phyloP scores from a whole-genome alignment of 2,329 filamentous ascomycete genomes.

The Xylogone sp. region DNA sequence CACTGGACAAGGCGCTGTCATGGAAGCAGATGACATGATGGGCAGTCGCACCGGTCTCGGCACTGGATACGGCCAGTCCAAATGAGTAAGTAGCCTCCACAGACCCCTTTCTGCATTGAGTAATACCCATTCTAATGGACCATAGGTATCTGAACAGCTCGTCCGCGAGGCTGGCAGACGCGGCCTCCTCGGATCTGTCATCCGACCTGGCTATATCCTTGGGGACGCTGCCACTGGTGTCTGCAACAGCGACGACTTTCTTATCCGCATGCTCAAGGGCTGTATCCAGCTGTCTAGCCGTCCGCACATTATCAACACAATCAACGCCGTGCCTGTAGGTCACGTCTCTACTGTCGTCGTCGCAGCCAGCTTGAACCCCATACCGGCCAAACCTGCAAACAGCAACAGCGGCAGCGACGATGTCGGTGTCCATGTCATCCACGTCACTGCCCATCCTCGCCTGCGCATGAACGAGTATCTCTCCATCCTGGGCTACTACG shows the following conservation, averaged over 20 bases:
- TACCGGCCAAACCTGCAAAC: no score
- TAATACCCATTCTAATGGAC: no score
- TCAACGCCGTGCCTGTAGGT: slow-evolving; percentile 85
- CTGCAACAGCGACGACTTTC: slow-evolving; percentile 83
- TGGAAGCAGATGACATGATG: slow-evolving; percentile 73
- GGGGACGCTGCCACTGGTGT: slow-evolving; percentile 69
- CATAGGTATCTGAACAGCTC: slow-evolving; percentile 63
- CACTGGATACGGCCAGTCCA: slow-evolving; percentile 87
- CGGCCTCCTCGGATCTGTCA: slow-evolving; percentile 70
- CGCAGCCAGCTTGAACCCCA: slow-evolving; percentile 65
- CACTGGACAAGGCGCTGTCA: slow-evolving; percentile 60
- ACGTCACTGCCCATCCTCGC: slow-evolving; percentile 76
- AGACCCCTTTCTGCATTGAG: no score
- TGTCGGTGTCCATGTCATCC: slow-evolving; percentile 50
- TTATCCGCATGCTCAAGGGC: slow-evolving; percentile 82
- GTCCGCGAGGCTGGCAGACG: slow-evolving; percentile 74
- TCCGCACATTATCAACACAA: slow-evolving; percentile 77
- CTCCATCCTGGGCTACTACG: slow-evolving; percentile 63
- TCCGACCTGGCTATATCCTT: slow-evolving; percentile 82
- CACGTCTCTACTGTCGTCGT: slow-evolving; percentile 81
- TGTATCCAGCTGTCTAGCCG: slow-evolving; percentile 74
- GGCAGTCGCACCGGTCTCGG: slow-evolving; percentile 73
- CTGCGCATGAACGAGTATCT: slow-evolving; percentile 76
- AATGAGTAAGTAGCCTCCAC: no score
- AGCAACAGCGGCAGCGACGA: no score